Conservation (phyloP, 2,329 filamentous ascomycete genomes). For the Leptographium lundbergii region DNA sequence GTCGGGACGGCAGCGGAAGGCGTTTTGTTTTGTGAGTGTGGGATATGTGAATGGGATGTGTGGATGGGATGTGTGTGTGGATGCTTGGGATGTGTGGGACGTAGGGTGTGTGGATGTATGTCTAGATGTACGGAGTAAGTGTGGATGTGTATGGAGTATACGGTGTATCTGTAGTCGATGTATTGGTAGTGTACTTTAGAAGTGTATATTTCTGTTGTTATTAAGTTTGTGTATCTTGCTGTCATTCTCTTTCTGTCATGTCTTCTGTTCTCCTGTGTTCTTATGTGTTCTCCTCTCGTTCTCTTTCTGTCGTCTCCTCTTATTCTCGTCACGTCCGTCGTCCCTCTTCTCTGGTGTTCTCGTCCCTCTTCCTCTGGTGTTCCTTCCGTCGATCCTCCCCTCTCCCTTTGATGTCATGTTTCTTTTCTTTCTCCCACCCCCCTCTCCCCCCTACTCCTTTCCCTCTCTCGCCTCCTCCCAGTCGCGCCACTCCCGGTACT, state of each 20-base stretch:
- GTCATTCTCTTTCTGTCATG: no score
- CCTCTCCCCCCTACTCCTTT: background rate
- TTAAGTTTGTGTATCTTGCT: no score
- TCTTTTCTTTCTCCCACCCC: constrained; percentile 8
- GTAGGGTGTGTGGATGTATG: no score
- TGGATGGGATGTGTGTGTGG: no score
- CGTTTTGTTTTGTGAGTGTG: background rate
- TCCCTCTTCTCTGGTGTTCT: background rate
- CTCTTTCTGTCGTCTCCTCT: background rate
- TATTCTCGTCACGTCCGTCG: no score
- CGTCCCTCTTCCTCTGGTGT: background rate
- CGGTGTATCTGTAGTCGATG: background rate
- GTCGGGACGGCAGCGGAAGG: background rate
- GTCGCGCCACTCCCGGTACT: constrained; percentile 69
- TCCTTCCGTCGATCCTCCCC: background rate
- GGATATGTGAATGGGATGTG: no score
- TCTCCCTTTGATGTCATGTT: background rate
- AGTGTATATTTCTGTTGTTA: no score
- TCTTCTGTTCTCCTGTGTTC: background rate
- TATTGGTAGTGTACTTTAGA: background rate
- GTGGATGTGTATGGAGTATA: no score
- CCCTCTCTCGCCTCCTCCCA: constrained; percentile 41
- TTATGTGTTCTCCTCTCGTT: no score
- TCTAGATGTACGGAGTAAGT: no score
- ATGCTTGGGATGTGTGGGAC: no score